A percentile compares a stretch with the other conserved stretches of the same genome.
phyloP scores from a whole-genome alignment of 495 filamentous ascomycete genomes.

The Aspergillus ellipticus region DNA sequence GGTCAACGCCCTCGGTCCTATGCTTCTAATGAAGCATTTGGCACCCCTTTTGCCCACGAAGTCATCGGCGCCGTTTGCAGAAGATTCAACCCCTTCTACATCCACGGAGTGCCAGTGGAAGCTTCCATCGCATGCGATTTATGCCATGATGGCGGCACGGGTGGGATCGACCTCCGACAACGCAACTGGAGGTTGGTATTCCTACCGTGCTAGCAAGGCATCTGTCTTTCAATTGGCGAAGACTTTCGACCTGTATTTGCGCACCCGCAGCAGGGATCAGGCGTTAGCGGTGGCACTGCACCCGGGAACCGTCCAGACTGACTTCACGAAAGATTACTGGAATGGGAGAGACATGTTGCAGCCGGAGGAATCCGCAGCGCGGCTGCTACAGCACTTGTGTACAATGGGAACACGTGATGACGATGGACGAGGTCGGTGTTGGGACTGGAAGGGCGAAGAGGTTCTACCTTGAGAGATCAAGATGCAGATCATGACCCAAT shows the following conservation, averaged over 20 bases:
- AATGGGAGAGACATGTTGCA: slow-evolving; percentile 55
- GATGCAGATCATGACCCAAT: neutral
- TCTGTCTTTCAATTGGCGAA: slow-evolving; percentile 67
- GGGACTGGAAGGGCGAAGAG: slow-evolving; percentile 76
- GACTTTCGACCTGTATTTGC: slow-evolving; percentile 68
- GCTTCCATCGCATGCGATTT: slow-evolving; percentile 51
- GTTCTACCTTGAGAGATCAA: slow-evolving; percentile 50
- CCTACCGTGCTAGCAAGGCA: slow-evolving; percentile 71
- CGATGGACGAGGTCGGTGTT: slow-evolving; percentile 61
- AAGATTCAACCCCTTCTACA: neutral
- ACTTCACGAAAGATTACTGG: slow-evolving; percentile 71
- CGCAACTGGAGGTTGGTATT: slow-evolving; percentile 66
- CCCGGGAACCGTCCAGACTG: slow-evolving; percentile 79
- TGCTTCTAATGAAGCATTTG: slow-evolving; percentile 75
- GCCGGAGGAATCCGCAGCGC: slow-evolving; percentile 56
- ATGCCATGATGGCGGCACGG: slow-evolving; percentile 69
- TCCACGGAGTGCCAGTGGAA: slow-evolving; percentile 1
- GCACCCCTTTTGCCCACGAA: slow-evolving; percentile 59
- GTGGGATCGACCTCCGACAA: slow-evolving; percentile 75
- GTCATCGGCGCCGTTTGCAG: slow-evolving; percentile 25
- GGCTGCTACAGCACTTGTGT: slow-evolving; percentile 51
- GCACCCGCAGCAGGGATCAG: slow-evolving; percentile 47
- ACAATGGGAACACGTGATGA: slow-evolving; percentile 19
- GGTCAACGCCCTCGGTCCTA: slow-evolving; percentile 68
- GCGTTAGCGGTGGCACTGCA: slow-evolving; percentile 70